These are phyloP conservation scores for Coemansia sp. DNA, from an alignment of 192 early-diverging fungal genomes.

Conservation along the genomic window DNA sequence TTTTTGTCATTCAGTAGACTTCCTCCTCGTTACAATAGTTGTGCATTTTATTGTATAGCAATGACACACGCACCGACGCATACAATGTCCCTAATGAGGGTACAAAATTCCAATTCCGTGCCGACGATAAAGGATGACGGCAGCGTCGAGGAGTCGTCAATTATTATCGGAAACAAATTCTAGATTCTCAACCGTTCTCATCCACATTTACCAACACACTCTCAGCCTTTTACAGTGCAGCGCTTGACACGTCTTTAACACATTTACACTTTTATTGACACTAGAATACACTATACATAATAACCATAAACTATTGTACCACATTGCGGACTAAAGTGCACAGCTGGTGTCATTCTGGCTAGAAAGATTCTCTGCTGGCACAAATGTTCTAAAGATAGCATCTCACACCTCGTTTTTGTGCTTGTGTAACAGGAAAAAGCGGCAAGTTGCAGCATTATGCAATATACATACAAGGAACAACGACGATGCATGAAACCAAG, in stretches of 20 bases:
- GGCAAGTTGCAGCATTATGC: not conserved
- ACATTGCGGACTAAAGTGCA: not conserved
- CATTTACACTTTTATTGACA: not conserved
- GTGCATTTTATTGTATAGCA: not conserved
- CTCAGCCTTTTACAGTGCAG: not conserved
- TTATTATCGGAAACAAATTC: not conserved
- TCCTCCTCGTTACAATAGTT: not conserved
- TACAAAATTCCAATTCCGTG: not conserved
- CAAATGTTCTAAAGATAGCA: conserved; percentile 1
- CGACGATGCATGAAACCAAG: not conserved
- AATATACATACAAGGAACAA: not conserved
- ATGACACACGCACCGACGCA: not conserved
- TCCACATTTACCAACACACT: not conserved
- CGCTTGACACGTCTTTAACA: not conserved
- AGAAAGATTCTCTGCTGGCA: not conserved
- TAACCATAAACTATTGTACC: not conserved
- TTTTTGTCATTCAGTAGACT: not conserved
- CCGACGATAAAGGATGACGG: conserved; percentile 1
- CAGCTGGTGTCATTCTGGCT: too few species aligned
- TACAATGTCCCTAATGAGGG: not conserved
- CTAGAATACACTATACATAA: not conserved
- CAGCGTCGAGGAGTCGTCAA: not conserved
- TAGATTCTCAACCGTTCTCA: not conserved
- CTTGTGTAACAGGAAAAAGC: not conserved
- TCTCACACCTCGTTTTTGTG: not conserved